These are phyloP conservation scores for Rosa rugosa DNA, from an alignment of 306 rosid species.

Conservation along the genomic window DNA sequence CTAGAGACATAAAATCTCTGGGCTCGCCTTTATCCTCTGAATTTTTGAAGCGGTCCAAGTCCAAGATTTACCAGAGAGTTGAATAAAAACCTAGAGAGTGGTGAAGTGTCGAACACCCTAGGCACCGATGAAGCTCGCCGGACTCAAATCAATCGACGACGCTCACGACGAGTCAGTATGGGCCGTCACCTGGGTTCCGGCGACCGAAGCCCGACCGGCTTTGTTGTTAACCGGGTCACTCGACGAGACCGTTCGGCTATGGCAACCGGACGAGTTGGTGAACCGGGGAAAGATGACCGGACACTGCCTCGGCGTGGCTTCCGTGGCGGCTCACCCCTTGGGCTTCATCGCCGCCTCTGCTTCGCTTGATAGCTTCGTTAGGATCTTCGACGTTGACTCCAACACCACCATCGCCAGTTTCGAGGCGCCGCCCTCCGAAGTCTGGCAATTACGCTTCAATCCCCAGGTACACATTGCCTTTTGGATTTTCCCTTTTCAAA, in stretches of 20 bases:
- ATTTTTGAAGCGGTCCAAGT: no score
- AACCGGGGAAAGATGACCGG: conserved; percentile 76
- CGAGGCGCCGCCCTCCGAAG: conserved; percentile 98
- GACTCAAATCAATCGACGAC: conserved; percentile 75
- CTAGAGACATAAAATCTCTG: no score
- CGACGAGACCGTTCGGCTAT: conserved; percentile 87
- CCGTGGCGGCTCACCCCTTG: conserved; percentile 90
- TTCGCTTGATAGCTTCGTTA: conserved; percentile 90
- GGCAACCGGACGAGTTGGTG: conserved; percentile 84
- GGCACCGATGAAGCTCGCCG: conserved; percentile 73
- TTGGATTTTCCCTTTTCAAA: background rate
- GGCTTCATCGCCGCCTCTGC: conserved; percentile 89
- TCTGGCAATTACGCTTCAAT: conserved; percentile 95
- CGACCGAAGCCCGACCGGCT: conserved; percentile 66
- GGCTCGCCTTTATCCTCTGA: no score
- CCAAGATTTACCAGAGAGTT: no score
- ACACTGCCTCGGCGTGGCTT: conserved; percentile 95
- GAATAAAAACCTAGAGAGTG: background rate
- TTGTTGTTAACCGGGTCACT: conserved; percentile 87
- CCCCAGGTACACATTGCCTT: conserved; percentile 52
- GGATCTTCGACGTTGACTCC: conserved; percentile 87
- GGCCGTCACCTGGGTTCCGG: conserved; percentile 93
- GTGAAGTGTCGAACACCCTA: background rate
- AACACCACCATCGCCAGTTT: conserved; percentile 83
- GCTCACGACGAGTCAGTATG: conserved; percentile 95